These are phyloP conservation scores for Fraxinus floribunda DNA, from an alignment of 305 asterid genomes.

Conservation along the genomic window DNA sequence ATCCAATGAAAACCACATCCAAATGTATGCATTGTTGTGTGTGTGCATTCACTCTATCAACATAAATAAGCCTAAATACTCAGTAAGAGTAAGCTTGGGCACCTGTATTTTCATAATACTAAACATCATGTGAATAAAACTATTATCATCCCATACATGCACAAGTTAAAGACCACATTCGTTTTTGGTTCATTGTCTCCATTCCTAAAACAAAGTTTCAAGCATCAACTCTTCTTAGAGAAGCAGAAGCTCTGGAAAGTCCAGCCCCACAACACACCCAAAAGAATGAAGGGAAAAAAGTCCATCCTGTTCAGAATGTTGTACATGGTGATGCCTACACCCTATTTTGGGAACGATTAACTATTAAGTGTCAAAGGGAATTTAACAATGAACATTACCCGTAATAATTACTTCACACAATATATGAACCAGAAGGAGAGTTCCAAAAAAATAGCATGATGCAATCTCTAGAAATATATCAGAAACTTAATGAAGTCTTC, in stretches of 20 bases:
- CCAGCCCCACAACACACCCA: neutral
- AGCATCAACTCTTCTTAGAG: neutral
- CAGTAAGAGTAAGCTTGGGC: neutral
- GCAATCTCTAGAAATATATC: neutral
- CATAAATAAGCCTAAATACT: neutral
- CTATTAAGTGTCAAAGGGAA: neutral
- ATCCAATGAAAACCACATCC: neutral
- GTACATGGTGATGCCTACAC: neutral
- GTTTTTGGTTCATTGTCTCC: neutral
- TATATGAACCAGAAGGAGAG: neutral
- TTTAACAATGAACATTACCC: neutral
- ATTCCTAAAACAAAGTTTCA: neutral
- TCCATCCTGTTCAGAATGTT: neutral
- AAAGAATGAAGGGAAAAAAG: neutral
- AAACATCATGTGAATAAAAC: neutral
- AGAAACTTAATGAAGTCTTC: neutral
- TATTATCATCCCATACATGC: neutral
- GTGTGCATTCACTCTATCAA: neutral
- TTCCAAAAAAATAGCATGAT: neutral
- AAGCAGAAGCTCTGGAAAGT: neutral
- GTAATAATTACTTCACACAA: neutral
- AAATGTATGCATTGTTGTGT: neutral
- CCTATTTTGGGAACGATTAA: neutral
- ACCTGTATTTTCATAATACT: neutral
- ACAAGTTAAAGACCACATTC: neutral